Base-by-base conservation (phyloP, 2,329 filamentous ascomycete species). In the Nannizzia gypsea region DNA sequence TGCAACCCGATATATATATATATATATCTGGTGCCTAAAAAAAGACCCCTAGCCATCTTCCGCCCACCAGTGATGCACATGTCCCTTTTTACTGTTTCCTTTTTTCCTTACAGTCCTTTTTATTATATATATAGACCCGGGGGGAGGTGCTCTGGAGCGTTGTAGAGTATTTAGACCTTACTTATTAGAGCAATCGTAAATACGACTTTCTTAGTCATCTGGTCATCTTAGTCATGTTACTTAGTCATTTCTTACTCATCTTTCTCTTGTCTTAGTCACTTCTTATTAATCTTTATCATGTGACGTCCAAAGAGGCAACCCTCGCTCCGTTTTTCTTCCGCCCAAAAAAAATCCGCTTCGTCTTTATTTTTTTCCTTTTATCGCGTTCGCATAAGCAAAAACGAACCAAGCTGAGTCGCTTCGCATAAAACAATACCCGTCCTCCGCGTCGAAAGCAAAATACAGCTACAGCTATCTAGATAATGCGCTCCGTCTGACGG, bases 401-500 rank as follows among this genome's bases (percentile, higher is more conserved):
- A 46, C 31, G 9, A 31, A 40, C 62, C 63, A 42, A 15, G n/a
- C n/a, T 15, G 38, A 36, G 31, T 8, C 38, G n/a, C n/a, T n/a
- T 42, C 38, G 62, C 64, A 66, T 63, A 64, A 66, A 64, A 66
- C 63, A 66, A 62, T 60, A 55, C 62, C 63, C 63, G 64, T 64
- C 59, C 62, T 63, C 63, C 64, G 63, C 58, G 48, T 60, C 57
- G 57, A 54, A 28, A 36, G 31, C 31, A 36, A 36, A 22, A n/a
- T n/a, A n/a, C n/a, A n/a, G n/a, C n/a, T n/a, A n/a, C n/a, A 26
- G 46, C 46, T n/a, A 62, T 36, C 61, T 48, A 56, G 56, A 40
- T 57, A 61, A 64, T 64, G 64, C 61, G 58, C 63, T 63, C 63
- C 17, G 38, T 56, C 31, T 42, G 38, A 56, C 38, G n/a, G 38